These are phyloP conservation scores for Puccinia horiana DNA, from an alignment of 1,284 basidiomycete species.

Conservation along the genomic window DNA sequence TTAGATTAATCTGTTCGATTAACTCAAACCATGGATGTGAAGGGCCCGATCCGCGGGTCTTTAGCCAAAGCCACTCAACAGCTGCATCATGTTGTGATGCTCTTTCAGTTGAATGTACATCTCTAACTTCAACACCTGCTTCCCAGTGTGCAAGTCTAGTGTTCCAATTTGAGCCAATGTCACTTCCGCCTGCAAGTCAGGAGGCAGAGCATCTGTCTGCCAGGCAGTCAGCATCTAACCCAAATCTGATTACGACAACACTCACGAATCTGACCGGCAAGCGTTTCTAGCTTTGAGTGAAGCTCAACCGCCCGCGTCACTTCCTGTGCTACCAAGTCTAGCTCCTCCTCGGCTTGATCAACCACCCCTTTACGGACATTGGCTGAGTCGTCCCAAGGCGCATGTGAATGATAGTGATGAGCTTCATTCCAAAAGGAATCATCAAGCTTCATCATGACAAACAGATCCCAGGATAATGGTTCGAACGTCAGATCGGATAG, in stretches of 20 bases:
- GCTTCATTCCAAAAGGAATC: background rate
- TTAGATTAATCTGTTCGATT: background rate
- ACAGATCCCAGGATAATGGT: background rate
- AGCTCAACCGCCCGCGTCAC: constrained; percentile 2
- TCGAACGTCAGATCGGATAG: background rate
- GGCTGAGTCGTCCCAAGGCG: background rate
- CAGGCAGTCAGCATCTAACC: background rate
- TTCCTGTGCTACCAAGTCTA: background rate
- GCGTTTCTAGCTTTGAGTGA: background rate
- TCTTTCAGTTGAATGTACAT: background rate
- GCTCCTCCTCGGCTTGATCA: background rate
- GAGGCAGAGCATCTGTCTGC: background rate
- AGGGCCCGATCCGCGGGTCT: background rate
- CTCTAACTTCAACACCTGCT: background rate
- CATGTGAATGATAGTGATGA: background rate
- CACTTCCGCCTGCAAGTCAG: background rate
- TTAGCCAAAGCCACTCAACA: background rate
- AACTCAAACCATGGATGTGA: background rate
- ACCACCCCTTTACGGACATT: background rate
- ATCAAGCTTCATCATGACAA: background rate
- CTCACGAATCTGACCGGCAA: background rate
- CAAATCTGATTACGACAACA: background rate
- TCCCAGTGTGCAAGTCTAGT: background rate
- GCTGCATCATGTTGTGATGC: constrained; percentile 4
- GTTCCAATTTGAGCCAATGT: background rate